phyloP scores from a whole-genome alignment of 1,139 yeast genomes.

The Sugiyamaella pinicola region DNA sequence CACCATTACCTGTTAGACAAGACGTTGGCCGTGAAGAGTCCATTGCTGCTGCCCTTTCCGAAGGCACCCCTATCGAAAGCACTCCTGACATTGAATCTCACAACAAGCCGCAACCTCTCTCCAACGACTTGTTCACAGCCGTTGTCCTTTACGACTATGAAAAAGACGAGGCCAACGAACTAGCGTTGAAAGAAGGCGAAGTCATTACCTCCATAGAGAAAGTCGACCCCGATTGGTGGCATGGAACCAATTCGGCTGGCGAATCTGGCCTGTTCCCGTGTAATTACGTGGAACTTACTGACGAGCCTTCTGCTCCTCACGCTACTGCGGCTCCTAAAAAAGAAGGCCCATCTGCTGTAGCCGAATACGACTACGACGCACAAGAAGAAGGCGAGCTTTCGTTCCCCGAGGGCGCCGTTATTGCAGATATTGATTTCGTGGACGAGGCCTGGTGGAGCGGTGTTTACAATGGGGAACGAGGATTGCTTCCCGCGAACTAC shows the following conservation, averaged over 20 bases:
- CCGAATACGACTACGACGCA: slow-evolving; percentile 85
- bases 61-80: slow-evolving; percentile 25
- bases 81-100: slow-evolving; percentile 11
- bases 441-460: slow-evolving; percentile 99
- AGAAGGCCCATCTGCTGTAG: slow-evolving; percentile 60
- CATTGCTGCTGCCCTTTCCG: slow-evolving; percentile 25
- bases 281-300: slow-evolving; percentile 58
- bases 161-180: slow-evolving; percentile 76
- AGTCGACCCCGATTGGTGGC: slow-evolving; percentile 84
- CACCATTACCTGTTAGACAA: slow-evolving; percentile 21
- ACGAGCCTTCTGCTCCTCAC: slow-evolving; percentile 34
- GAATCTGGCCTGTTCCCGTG: slow-evolving; percentile 78
- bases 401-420: slow-evolving; percentile 78
- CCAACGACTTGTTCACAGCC: slow-evolving; percentile 46
- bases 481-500: slow-evolving; percentile 89
- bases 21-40: slow-evolving; percentile 24
- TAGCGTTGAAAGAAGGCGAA: slow-evolving; percentile 67
- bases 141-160: slow-evolving; percentile 63
- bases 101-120: slow-evolving; percentile 30
- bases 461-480: slow-evolving; percentile 69
- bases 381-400: slow-evolving; percentile 87
- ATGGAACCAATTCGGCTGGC: slow-evolving; percentile 61
- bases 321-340: slow-evolving; percentile 37
- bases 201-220: slow-evolving; percentile 63
- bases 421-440: slow-evolving; percentile 79